Percentiles rank a stretch among this genome's conserved stretches.
Conservation (phyloP, 805 yeast species). For the Cyberlindnera maritima region DNA sequence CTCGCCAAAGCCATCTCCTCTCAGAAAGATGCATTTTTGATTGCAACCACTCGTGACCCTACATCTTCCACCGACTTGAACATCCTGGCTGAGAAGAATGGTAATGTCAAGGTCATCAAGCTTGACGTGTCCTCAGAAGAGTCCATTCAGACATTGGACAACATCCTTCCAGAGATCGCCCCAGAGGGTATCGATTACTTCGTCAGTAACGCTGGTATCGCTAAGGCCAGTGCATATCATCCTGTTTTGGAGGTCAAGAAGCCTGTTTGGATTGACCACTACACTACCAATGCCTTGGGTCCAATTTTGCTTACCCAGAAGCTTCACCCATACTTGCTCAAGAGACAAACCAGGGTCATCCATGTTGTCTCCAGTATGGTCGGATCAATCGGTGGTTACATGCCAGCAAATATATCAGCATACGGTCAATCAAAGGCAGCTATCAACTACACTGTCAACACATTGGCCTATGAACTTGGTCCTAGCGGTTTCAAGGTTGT, state of each 20-base stretch:
- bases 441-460: constrained; percentile 31
- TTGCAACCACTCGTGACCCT: constrained; percentile 9
- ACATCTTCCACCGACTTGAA: constrained; percentile 2
- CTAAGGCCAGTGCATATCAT: constrained; percentile 6
- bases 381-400: constrained; percentile 24
- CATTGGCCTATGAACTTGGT: constrained; percentile 28
- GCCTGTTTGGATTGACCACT: constrained; percentile 18
- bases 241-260: constrained; percentile 2
- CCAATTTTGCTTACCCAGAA: constrained; percentile 24
- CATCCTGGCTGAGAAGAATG: not conserved
- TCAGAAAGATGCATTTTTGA: not conserved
- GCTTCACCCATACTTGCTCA: constrained; percentile 24
- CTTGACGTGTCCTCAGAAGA: constrained; percentile 13
- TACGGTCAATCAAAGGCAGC: constrained; percentile 41
- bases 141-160: constrained; percentile 10
- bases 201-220: constrained; percentile 18
- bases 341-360: constrained; percentile 25
- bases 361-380: constrained; percentile 30
- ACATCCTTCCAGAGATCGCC: constrained; percentile 4
- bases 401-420: constrained; percentile 23
- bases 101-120: constrained; percentile 9
- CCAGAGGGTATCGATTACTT: constrained; percentile 17
- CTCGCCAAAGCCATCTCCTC: constrained; percentile 1
- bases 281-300: constrained; percentile 26
- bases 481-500: constrained; percentile 29